phyloP scores from a whole-genome alignment of 306 rosid species.

The Lathyrus sativus region DNA sequence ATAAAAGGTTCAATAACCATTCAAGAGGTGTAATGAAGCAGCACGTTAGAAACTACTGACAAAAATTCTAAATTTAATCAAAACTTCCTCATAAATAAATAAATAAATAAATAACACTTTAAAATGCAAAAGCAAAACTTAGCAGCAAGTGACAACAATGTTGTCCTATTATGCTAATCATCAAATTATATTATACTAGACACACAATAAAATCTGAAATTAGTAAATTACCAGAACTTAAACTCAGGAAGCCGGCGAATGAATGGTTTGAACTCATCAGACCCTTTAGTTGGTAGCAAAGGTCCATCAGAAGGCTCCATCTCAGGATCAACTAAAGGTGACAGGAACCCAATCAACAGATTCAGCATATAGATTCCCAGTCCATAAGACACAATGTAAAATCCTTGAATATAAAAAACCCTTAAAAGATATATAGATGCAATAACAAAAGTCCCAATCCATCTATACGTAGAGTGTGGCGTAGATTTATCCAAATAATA shows the following conservation, averaged over 20 bases:
- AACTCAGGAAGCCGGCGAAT: constrained; percentile 91
- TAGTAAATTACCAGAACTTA: constrained; percentile 74
- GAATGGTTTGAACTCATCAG: constrained; percentile 89
- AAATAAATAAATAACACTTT: not conserved
- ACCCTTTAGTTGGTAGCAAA: constrained; percentile 81
- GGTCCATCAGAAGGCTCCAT: constrained; percentile 67
- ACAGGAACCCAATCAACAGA: constrained; percentile 78
- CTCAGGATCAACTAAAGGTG: constrained; percentile 90
- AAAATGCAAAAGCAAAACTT: constrained; percentile 16
- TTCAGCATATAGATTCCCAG: constrained; percentile 85
- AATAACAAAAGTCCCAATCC: constrained; percentile 61
- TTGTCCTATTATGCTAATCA: not conserved
- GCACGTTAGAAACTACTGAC: not conserved
- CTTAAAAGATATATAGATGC: constrained; percentile 59
- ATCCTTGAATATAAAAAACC: constrained; percentile 75
- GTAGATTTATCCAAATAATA: constrained; percentile 77
- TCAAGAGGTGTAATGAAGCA: not conserved
- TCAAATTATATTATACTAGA: too few species aligned
- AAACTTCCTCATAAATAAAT: not conserved
- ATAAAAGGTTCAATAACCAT: not conserved
- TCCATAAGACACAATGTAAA: constrained; percentile 82
- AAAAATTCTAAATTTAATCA: constrained; percentile 7
- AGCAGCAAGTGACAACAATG: not conserved
- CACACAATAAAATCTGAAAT: constrained; percentile 16
- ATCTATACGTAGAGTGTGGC: constrained; percentile 65